Evolutionary conservation across 2,329 filamentous ascomycete species (phyloP), one percentile per base, ranked within the genome.

Genomic region (Lecanicillium sp.): DNA sequence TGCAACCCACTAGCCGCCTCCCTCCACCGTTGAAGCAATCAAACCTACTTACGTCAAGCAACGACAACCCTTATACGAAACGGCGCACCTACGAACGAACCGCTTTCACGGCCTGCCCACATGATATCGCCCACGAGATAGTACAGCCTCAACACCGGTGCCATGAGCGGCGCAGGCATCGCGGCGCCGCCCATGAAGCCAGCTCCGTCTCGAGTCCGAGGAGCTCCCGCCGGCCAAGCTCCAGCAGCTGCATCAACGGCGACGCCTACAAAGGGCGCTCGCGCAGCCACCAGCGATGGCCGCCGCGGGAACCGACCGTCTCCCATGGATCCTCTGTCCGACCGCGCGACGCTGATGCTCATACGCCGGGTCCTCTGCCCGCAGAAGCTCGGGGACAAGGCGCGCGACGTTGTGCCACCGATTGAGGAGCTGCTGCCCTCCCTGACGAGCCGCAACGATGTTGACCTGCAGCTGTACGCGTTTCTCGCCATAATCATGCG

Each of bases 391-490:
- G 57, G 68, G 48, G 68, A 84, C 62, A 68, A 82, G 50, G 74
- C 73, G 32, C 61, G 62, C 42, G 62, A 62, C 44, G 47, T 46
- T 19, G 55, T 52, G 43, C 60, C 65, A 20, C 76, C 86, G 35
- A 81, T 94, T 49, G 80, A 94, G 44, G 84, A 89, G 50, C 68
- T 95, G 31, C 69, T 98, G 33, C 92, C 90, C 43, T 88, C 89
- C 29, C 71, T 98, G 54, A 97, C 90, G 35, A 95, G 88, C 66
- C 88, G 87, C 37, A 94, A 95, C 59, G 87, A 94, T 50, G 79
- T 97, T 43, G 92, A 98, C 60, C 67, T 94, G 41, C 85, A 98
- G 63, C 74, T 98, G 4, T 98, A 97, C 58, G 90, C 87, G 19
- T 76, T 97, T 44, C 80, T 98, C 44, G 85, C 92, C 37, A 84